Evolutionary conservation across 2,329 filamentous ascomycete species (phyloP), one percentile per base, ranked within the genome.

Genomic region (Thelonectria olida): DNA sequence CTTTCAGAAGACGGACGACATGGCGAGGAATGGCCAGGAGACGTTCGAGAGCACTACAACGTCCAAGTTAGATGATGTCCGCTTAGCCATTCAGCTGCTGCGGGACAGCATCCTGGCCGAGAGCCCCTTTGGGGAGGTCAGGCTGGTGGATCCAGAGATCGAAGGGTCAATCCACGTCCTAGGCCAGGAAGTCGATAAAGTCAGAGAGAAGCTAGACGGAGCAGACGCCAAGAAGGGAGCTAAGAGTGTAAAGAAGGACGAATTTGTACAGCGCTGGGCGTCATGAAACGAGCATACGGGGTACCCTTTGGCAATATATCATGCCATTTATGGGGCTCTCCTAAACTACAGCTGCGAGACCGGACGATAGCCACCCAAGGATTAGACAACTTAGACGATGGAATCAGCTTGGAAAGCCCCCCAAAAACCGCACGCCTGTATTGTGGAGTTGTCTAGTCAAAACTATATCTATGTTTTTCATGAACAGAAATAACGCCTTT

Each of bases 61-160:
- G 1, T 71, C 75, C 1, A 79, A 83, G 9, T 67, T 88, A 0
- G 72, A 79, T 0, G 85, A 88, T 60, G 78, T 80, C 0, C 77
- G 79, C 17, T 71, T 78, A 3, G 85, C 84, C 0, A 68, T 87
- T 1, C 81, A 84, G 63, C 67, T 84, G 8, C 71, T 87, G 15
- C 75, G 79, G 5, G 84, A 85, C 59, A 85, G 81, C 39, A 73
- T 88, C 1, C 73, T 87, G 2, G 82, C 83, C 0, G 85, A 88
- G 66, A 85, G 80, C 27, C 74, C 79, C 5, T 86, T 80, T 67
- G 76, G 77, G 0, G 72, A 78, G n/a, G 79, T 85, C 5, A 77
- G 76, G 41, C 78, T 88, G 6, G 74, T 81, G 6, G 86, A 88
- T 65, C 79, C 82, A 0, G 84, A 85, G 25, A 81, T 86, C 36